Evolutionary conservation across 805 yeast genomes (phyloP).

Genomic region (Ogataea neopini): DNA sequence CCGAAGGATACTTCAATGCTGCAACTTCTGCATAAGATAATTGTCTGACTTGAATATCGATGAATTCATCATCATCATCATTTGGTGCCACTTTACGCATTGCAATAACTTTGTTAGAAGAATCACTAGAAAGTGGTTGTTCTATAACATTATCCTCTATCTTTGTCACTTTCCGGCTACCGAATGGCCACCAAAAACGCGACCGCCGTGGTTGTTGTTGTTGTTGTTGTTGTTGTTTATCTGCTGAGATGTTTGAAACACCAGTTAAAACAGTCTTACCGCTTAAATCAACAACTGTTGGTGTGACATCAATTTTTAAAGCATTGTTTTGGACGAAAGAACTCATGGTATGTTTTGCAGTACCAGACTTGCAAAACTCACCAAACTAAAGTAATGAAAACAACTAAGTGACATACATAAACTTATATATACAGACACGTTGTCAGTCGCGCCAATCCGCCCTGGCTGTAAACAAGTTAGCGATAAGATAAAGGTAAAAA

Average conservation of each 20-base stretch:
- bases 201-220: conserved; percentile 10
- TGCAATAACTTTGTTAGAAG: conserved; percentile 33
- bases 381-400: neutral
- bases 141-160: neutral
- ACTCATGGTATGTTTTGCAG: conserved; percentile 5
- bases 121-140: conserved; percentile 12
- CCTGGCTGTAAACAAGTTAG: conserved; percentile 3
- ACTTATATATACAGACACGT: conserved; percentile 1
- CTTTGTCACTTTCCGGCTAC: neutral
- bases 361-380: neutral
- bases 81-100: conserved; percentile 31
- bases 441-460: conserved; percentile 7
- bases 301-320: neutral
- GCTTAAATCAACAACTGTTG: conserved; percentile 10
- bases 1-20: conserved; percentile 28
- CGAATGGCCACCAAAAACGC: conserved; percentile 26
- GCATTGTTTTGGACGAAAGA: neutral
- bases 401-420: neutral
- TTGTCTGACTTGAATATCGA: conserved; percentile 46
- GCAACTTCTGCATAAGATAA: conserved; percentile 58
- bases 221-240: neutral
- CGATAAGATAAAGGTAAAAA: conserved; percentile 5
- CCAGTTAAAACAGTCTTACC: conserved; percentile 10
- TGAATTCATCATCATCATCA: conserved; percentile 36
- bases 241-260: neutral